phyloP scores from a whole-genome alignment of 73 alveolate genomes.

The Stentor roeselii region DNA sequence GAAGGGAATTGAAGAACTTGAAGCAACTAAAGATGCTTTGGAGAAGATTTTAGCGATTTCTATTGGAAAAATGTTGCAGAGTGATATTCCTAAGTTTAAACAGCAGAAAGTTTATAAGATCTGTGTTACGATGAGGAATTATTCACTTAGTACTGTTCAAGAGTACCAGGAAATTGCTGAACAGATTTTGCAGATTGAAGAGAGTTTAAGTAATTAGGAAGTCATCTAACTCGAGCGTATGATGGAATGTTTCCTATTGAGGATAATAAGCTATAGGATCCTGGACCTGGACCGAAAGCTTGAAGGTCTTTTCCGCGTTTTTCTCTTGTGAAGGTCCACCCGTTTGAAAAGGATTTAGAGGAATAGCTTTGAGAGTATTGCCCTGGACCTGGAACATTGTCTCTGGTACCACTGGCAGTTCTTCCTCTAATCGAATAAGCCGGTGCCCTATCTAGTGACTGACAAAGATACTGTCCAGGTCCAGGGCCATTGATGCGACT shows the following conservation, averaged over 20 bases:
- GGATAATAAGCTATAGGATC: not conserved
- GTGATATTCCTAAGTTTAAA: not conserved
- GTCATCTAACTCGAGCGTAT: no score
- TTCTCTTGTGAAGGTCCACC: not conserved
- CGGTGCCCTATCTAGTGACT: not conserved
- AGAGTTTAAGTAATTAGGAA: no score
- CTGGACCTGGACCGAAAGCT: not conserved
- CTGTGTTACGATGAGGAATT: not conserved
- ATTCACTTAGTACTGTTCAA: not conserved
- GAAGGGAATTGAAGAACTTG: not conserved
- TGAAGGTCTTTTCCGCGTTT: not conserved
- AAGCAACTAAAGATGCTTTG: not conserved
- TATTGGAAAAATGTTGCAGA: not conserved
- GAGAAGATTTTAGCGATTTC: not conserved
- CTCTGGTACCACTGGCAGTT: not conserved
- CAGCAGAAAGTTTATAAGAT: no score
- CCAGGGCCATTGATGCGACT: no score
- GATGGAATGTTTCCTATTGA: not conserved
- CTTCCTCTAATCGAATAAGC: not conserved
- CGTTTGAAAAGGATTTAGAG: not conserved
- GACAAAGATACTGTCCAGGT: not conserved
- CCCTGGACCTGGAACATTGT: not conserved
- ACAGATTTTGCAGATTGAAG: not conserved
- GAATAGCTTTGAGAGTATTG: not conserved
- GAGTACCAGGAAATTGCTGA: not conserved